Evolutionary conservation across 352 stramenopile genomes (phyloP).

Genomic region (Phytopythium kandeliae): DNA sequence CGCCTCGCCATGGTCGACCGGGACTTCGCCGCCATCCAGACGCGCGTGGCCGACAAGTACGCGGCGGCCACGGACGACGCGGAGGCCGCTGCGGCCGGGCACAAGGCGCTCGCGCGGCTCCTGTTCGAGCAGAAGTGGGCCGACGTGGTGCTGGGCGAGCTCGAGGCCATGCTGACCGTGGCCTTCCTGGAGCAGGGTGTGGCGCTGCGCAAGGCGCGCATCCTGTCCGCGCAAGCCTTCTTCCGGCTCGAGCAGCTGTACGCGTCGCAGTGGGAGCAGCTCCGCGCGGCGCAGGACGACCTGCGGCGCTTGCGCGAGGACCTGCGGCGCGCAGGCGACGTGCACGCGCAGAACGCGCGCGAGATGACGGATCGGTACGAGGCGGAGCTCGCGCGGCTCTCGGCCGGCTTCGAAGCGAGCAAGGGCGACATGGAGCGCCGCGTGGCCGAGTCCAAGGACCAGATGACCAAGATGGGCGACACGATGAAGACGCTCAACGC

Average conservation of each 20-base stretch:
- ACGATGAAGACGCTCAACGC: conserved; percentile 92
- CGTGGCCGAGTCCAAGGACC: conserved; percentile 59
- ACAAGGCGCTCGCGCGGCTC: conserved; percentile 45
- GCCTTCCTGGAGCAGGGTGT: conserved; percentile 88
- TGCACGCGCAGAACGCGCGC: conserved; percentile 32
- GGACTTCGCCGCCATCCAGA: conserved; percentile 58
- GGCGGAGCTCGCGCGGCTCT: conserved; percentile 42
- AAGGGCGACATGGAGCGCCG: conserved; percentile 70
- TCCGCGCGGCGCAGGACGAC: conserved; percentile 26
- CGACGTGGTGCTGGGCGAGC: conserved; percentile 80
- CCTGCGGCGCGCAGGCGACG: conserved; percentile 21
- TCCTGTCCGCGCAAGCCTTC: conserved; percentile 78
- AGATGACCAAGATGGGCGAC: conserved; percentile 88
- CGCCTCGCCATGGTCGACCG: conserved; percentile 60
- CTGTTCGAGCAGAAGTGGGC: conserved; percentile 91
- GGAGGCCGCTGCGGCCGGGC: conserved; percentile 2
- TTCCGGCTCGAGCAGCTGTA: conserved; percentile 59
- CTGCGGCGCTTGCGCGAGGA: conserved; percentile 32
- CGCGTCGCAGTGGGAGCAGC: conserved; percentile 23
- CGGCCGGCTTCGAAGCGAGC: conserved; percentile 35
- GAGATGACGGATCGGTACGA: conserved; percentile 44
- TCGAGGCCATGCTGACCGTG: conserved; percentile 83
- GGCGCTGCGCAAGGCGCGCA: conserved; percentile 69
- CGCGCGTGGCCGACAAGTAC: conserved; percentile 32
- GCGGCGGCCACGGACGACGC: conserved; percentile 1